Base-by-base conservation (phyloP, 2,329 filamentous ascomycete genomes). In the Aspergillus fumigatus region DNA sequence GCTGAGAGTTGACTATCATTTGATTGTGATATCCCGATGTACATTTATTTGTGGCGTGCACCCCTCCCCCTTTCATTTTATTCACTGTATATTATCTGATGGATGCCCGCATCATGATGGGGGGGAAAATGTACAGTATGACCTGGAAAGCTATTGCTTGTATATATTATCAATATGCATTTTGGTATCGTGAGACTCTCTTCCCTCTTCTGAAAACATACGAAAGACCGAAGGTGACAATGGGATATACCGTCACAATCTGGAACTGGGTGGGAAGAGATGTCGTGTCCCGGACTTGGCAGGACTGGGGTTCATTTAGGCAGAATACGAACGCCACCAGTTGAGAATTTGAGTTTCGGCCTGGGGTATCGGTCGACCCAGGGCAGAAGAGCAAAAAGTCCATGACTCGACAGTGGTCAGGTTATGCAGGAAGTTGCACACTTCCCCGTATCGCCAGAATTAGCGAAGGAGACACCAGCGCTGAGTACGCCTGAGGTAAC, bases 291-390 rank as follows among this genome's bases (percentile, higher is more conserved):
- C 41, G 11, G 19, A 9, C 19, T 45, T 45, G 41, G 52, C 5
- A 48, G 40, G 48, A 47, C 55, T 40, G 26, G 56, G 56, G 56
- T 50, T 48, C 50, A 58, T 58, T 58, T 58, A 58, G 56, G 50
- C 56, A 53, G 32, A 58, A 58, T 55, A 32, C 52, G 48, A 53
- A 19, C 41, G 41, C 41, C 41, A 45, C 41, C 40, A 43, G n/a
- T 11, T 11, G 17, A 14, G n/a, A 19, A 11, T 43, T 21, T 43
- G 40, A 43, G 40, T 43, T 43, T 21, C 11, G 40, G 40, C n/a
- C n/a, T 43, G 40, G 40, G 40, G 4, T 35, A 35, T 14, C 29
- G 4, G 29, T 35, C 17, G 14, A 35, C 14, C 32, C 32, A 35
- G 32, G 11, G 32, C 32, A 35, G 11, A 35, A 35, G 32, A 35